Evolutionary conservation across 306 rosid genomes (phyloP), one percentile per base, ranked within the genome.

Genomic region (Castanea crenata): DNA sequence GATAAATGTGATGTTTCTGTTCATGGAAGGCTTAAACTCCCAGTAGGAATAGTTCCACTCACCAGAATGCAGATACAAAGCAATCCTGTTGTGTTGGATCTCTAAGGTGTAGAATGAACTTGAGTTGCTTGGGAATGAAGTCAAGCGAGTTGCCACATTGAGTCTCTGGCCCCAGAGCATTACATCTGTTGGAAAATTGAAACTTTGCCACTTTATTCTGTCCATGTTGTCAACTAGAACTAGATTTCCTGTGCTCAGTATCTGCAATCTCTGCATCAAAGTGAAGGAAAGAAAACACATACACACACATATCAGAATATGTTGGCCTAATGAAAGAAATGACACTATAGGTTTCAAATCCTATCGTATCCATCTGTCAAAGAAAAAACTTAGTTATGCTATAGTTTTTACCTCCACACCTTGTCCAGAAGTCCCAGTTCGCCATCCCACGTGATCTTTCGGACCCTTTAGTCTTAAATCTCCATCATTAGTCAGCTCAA

Each of bases 351-450:
- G 54, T 49, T 49, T 49, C 54, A 49, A 38, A 38, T 38, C 11
- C 3, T 38, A 7, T 38, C 46, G 8, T 8, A 38, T 38, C 46
- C 0, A 38, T 38, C 46, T 38, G 46, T 38, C 46, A 38, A 38
- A 38, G 46, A 38, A 38, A 38, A 8, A 38, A 49, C 14, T 11
- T 12, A 46, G 52, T 16, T 25, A 21, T 6, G 78, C 18, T 67
- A 73, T 34, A 67, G 54, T 21, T 44, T 74, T 84, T 94, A 95
- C 99, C 99, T 95, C 68, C 83, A 91, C 97, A 76, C 92, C 91
- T 88, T 95, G 99, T 84, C 92, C 88, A 62, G 92, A 86, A 85
- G 99, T 95, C 25, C 97, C 98, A 41, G 94, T 89, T 77, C 90
- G 87, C 99, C 99, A 95, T 21, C 99, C 99, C 19, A 95, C 88